Evolutionary conservation across 164 flowering plant species (phyloP), one percentile per base, ranked within the genome.

Genomic region (Stephania cephalantha): DNA sequence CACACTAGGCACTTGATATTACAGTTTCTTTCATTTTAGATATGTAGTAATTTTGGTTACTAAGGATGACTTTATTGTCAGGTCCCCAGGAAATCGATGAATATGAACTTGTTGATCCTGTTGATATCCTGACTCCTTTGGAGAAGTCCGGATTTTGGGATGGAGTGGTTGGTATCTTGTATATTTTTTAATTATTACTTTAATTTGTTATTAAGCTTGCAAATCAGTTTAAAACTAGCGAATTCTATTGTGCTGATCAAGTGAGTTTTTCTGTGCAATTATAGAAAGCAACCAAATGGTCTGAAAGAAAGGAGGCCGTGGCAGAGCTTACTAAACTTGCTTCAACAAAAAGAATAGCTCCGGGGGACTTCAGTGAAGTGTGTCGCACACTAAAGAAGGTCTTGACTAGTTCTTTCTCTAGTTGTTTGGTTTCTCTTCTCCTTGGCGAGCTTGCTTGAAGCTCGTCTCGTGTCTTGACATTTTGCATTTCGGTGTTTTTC

Each of bases 91-190:
- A 91, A 85, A 89, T 96, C 74, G 98, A 96, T 82, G 98, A 94
- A 75, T 96, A 96, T 81, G 99, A 96, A 76, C 96, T 96, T 31
- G 89, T 94, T 77, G 99, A 96, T 85, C 99, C 99, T 68, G 98
- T 96, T 76, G 99, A 96, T 78, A 92, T 96, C 83, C 79, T 96
- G 85, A 83, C 91, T 74, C 97, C 98, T 58, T 74, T 96, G 80
- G 99, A 94, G 82, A 96, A 96, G 86, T 87, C 96, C 25, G 95
- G 97, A 35, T 96, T 96, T 85, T 96, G 99, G 99, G 97, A 90
- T 71, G 98, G 99, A 86, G 98, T 94, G 94, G 99, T 96, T 12
- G 85, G 98, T 85, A 68, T 71, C 66, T 17, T n/a, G 10, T 46
- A 29, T 44, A 20, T n/a, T 52, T 70, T 35, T 46, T 63, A 66